Conservation (phyloP, 140 eudicot species). For the Ambrosia hybrid region DNA sequence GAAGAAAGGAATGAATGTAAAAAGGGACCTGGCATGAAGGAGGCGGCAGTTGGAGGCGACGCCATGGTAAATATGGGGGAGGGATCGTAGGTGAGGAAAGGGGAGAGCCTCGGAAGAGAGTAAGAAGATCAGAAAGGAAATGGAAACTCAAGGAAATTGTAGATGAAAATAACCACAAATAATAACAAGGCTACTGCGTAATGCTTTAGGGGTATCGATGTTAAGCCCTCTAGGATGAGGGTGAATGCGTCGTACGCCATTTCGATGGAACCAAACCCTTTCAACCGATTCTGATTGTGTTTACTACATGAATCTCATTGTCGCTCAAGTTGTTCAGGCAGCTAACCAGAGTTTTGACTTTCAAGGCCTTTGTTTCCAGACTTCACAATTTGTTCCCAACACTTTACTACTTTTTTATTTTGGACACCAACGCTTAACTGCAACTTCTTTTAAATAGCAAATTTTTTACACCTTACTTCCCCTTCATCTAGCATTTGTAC, state of each 20-base stretch:
- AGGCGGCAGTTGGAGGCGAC: constrained; percentile 75
- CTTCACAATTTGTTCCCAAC: too few relatives aligned
- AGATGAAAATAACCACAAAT: constrained; percentile 39
- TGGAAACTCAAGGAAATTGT: constrained; percentile 79
- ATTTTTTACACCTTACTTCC: too few relatives aligned
- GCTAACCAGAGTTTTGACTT: too few relatives aligned
- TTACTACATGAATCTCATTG: too few relatives aligned
- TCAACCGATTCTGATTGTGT: too few relatives aligned
- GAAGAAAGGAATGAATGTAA: background rate
- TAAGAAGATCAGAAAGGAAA: constrained; percentile 56
- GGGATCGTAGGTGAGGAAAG: constrained; percentile 60
- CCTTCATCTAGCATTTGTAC: too few relatives aligned
- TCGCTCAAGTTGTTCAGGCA: too few relatives aligned
- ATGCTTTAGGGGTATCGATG: constrained; percentile 51
- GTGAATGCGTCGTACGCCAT: background rate
- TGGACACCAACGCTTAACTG: too few relatives aligned
- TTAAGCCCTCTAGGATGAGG: constrained; percentile 40
- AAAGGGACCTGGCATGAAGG: constrained; percentile 70
- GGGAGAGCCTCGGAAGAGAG: constrained; percentile 74
- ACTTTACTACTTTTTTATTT: too few relatives aligned
- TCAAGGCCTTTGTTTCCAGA: too few relatives aligned
- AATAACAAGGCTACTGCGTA: constrained; percentile 31
- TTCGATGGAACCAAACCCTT: too few relatives aligned
- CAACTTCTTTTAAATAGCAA: too few relatives aligned
- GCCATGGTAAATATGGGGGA: constrained; percentile 56